Evolutionary conservation across 352 stramenopile species (phyloP).

Genomic region (Pilasporangium apinafurcum): DNA sequence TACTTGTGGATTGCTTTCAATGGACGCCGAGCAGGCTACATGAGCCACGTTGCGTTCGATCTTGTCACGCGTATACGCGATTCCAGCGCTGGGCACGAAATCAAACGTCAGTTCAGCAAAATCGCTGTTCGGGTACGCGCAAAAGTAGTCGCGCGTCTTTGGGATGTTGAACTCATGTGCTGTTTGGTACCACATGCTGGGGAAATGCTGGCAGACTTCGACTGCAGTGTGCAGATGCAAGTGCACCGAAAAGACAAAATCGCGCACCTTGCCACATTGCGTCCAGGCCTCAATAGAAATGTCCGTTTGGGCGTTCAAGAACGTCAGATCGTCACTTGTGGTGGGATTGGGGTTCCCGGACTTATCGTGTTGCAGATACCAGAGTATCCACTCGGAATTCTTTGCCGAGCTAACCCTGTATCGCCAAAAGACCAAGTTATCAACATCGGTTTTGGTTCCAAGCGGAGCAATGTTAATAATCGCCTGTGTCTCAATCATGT

Average conservation of each 20-base stretch:
- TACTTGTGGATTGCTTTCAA: slow-evolving; percentile 15
- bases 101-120: slow-evolving; percentile 66
- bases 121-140: slow-evolving; percentile 47
- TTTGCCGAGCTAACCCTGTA: slow-evolving; percentile 42
- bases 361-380: slow-evolving; percentile 26
- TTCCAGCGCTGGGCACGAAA: slow-evolving; percentile 38
- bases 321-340: slow-evolving; percentile 21
- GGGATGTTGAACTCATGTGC: slow-evolving; percentile 23
- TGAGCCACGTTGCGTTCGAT: slow-evolving; percentile 30
- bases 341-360: slow-evolving; percentile 7
- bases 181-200: slow-evolving; percentile 67
- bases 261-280: slow-evolving; percentile 36
- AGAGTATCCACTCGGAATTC: slow-evolving; percentile 21
- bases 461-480: slow-evolving; percentile 14
- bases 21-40: slow-evolving; percentile 30
- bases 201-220: slow-evolving; percentile 42
- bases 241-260: slow-evolving; percentile 40
- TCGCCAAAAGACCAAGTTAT: slow-evolving; percentile 58
- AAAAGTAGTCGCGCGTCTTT: slow-evolving; percentile 28
- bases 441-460: slow-evolving; percentile 1
- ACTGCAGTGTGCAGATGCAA: slow-evolving; percentile 42
- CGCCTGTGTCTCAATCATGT: slow-evolving; percentile 28
- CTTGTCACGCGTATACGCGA: slow-evolving; percentile 25
- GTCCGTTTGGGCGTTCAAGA: slow-evolving; percentile 31
- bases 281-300: slow-evolving; percentile 57